Evolutionary conservation across 1,284 basidiomycete species (phyloP).

Genomic region (Trichosporon coremiiforme): DNA sequence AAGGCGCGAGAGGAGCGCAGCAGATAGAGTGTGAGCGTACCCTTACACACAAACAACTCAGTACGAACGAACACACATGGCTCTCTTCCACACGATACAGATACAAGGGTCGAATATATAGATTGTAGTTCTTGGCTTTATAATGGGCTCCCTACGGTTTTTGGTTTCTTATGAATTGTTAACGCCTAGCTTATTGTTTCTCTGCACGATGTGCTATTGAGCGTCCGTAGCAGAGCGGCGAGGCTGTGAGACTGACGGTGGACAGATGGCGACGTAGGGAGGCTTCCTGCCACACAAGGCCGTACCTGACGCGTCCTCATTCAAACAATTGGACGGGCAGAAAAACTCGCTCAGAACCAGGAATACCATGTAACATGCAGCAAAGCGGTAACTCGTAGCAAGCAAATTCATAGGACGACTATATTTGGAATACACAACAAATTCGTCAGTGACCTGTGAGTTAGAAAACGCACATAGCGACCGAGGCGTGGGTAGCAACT

Average conservation of each 20-base stretch:
- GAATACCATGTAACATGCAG: neutral
- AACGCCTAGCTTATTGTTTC: neutral
- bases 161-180: constrained; percentile 13
- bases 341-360: too few species aligned
- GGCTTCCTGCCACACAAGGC: too few species aligned
- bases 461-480: constrained; percentile 19
- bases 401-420: neutral
- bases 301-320: too few species aligned
- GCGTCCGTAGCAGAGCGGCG: too few species aligned
- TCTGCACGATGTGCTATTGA: too few species aligned
- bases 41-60: neutral
- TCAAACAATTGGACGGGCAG: too few species aligned
- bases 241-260: too few species aligned
- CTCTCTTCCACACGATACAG: neutral
- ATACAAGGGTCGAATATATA: neutral
- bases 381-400: too few species aligned
- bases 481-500: neutral
- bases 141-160: neutral
- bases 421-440: neutral
- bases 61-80: constrained; percentile 3
- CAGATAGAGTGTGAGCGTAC: too few species aligned
- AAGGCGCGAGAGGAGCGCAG: neutral
- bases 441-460: constrained; percentile 12
- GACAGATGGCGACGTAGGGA: too few species aligned
- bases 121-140: constrained; percentile 19